phyloP scores from a whole-genome alignment of 441 rosid species.

The Erodium trifolium region DNA sequence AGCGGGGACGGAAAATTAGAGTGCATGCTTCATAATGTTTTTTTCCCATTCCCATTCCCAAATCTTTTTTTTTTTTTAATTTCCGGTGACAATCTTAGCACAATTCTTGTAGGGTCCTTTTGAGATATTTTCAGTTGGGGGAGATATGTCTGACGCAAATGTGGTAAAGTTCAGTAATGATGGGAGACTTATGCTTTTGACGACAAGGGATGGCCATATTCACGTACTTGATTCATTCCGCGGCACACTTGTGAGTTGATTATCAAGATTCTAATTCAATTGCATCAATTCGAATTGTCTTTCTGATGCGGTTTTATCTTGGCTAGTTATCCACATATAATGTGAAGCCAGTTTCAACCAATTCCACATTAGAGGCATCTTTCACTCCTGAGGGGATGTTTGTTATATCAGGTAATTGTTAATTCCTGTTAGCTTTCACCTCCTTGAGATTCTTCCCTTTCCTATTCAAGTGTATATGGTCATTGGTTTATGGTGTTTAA shows the following conservation, averaged over 20 bases:
- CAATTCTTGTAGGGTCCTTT: constrained; percentile 61
- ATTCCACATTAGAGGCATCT: constrained; percentile 79
- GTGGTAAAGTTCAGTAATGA: constrained; percentile 86
- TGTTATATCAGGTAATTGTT: constrained; percentile 64
- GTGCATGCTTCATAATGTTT: not conserved
- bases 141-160: constrained; percentile 72
- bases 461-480: too few species aligned
- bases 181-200: constrained; percentile 29
- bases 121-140: constrained; percentile 76
- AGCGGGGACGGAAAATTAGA: not conserved
- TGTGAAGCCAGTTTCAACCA: constrained; percentile 70
- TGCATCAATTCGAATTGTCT: constrained; percentile 5
- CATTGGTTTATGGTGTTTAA: too few species aligned
- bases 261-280: not conserved
- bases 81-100: not conserved
- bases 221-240: constrained; percentile 74
- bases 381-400: constrained; percentile 94
- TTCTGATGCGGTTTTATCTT: constrained; percentile 19
- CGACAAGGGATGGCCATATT: too few species aligned
- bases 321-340: constrained; percentile 62
- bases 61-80: not conserved
- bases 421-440: too few species aligned
- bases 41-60: not conserved
- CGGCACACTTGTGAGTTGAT: constrained; percentile 66
- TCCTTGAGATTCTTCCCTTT: too few species aligned